Conservation (phyloP, 306 rosid species). For the Vigna trinervia region DNA sequence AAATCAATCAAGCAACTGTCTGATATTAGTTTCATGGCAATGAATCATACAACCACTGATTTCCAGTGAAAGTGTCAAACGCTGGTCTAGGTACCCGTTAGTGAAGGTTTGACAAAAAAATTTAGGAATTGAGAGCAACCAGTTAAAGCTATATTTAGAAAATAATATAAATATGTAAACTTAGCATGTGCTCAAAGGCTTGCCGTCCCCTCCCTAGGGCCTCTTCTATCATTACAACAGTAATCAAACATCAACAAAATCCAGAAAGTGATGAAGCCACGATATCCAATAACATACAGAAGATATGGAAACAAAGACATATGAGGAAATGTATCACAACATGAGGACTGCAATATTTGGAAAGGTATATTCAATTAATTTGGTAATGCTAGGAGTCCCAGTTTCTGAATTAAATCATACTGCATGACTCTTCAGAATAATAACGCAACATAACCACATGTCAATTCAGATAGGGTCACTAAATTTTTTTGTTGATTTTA, state of each 20-base stretch:
- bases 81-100: neutral
- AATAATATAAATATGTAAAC: neutral
- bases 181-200: conserved; percentile 11
- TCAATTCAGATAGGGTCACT: neutral
- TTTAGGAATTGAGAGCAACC: neutral
- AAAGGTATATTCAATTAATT: conserved; percentile 23
- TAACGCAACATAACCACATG: neutral
- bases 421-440: neutral
- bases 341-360: neutral
- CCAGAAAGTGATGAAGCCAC: neutral
- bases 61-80: conserved; percentile 1
- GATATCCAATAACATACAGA: neutral
- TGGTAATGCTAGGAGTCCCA: neutral
- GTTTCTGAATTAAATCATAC: neutral
- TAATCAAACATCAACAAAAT: conserved; percentile 12
- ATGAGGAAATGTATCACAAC: neutral
- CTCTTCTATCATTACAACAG: conserved; percentile 3
- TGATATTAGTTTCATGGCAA: conserved; percentile 20
- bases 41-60: neutral
- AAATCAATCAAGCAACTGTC: conserved; percentile 16
- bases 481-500: neutral
- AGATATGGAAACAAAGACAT: conserved; percentile 8
- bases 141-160: neutral
- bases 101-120: conserved; percentile 5
- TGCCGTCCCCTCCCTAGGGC: neutral